phyloP scores from a whole-genome alignment of 2,329 filamentous ascomycete species.

The Plenodomus biglobosus region DNA sequence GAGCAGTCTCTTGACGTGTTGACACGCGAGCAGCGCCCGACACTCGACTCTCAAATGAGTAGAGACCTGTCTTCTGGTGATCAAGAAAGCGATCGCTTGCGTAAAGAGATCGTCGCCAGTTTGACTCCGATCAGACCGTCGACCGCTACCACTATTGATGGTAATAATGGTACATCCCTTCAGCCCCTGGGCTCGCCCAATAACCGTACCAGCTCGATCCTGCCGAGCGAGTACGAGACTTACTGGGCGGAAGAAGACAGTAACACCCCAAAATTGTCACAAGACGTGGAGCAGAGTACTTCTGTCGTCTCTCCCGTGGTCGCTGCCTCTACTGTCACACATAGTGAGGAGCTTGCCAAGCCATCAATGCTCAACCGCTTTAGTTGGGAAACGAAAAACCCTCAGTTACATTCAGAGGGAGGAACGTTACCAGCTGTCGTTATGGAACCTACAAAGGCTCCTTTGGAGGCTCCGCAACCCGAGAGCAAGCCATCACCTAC shows the following conservation, averaged over 20 bases:
- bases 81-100: constrained; percentile 70
- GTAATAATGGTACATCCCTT: constrained; percentile 29
- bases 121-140: constrained; percentile 50
- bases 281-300: constrained; percentile 22
- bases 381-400: constrained; percentile 35
- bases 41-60: constrained; percentile 45
- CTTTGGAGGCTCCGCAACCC: constrained; percentile 2
- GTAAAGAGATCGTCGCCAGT: constrained; percentile 73
- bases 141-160: constrained; percentile 17
- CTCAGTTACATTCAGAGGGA: constrained; percentile 13
- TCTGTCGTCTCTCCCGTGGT: constrained; percentile 16
- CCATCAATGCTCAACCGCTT: constrained; percentile 31
- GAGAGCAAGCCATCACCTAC: constrained; percentile 12
- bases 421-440: constrained; percentile 7
- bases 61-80: constrained; percentile 58
- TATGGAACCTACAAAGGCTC: constrained; percentile 13
- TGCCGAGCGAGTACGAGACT: constrained; percentile 67
- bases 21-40: constrained; percentile 23
- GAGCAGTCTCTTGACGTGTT: constrained; percentile 39
- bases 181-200: constrained; percentile 23
- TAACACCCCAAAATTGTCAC: constrained; percentile 34
- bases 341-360: constrained; percentile 16
- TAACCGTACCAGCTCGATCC: constrained; percentile 62
- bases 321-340: constrained; percentile 8
- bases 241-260: constrained; percentile 62